A percentile compares a stretch with the other conserved stretches of the same genome.
phyloP scores from a whole-genome alignment of 116 monocot species.

The Trichopus zeylanicus region DNA sequence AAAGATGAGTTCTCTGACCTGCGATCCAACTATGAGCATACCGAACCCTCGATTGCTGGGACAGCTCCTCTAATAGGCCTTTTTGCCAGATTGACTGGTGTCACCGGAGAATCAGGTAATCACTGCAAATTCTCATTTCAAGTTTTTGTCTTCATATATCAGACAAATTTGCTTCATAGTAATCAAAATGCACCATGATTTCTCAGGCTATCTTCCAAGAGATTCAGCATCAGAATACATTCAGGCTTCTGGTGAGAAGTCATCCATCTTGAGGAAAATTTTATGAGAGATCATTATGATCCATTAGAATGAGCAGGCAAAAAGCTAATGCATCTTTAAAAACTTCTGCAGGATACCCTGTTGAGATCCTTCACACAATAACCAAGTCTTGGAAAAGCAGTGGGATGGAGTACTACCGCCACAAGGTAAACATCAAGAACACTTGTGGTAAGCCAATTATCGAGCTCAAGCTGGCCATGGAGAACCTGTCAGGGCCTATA shows the following conservation, averaged over 20 bases:
- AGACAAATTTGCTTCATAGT: too few relatives aligned
- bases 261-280: neutral
- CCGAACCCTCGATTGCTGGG: conserved; percentile 56
- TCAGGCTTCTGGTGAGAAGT: conserved; percentile 5
- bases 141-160: neutral
- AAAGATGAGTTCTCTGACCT: conserved; percentile 56
- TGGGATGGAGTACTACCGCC: conserved; percentile 51
- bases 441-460: conserved; percentile 39
- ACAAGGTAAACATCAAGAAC: conserved; percentile 62
- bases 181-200: neutral
- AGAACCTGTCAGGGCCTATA: conserved; percentile 52
- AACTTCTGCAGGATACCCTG: conserved; percentile 4
- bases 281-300: neutral
- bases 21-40: conserved; percentile 53
- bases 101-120: conserved; percentile 19
- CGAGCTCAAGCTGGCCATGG: conserved; percentile 37
- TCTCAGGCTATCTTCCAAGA: conserved; percentile 19
- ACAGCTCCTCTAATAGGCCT: conserved; percentile 75
- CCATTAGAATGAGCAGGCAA: neutral
- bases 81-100: conserved; percentile 43
- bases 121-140: neutral
- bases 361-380: conserved; percentile 64
- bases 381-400: conserved; percentile 46
- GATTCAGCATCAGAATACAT: conserved; percentile 2
- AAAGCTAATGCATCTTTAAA: neutral